These are phyloP conservation scores for Chytriomyces hyalinus DNA, from an alignment of 192 early-diverging fungal species.

Conservation along the genomic window DNA sequence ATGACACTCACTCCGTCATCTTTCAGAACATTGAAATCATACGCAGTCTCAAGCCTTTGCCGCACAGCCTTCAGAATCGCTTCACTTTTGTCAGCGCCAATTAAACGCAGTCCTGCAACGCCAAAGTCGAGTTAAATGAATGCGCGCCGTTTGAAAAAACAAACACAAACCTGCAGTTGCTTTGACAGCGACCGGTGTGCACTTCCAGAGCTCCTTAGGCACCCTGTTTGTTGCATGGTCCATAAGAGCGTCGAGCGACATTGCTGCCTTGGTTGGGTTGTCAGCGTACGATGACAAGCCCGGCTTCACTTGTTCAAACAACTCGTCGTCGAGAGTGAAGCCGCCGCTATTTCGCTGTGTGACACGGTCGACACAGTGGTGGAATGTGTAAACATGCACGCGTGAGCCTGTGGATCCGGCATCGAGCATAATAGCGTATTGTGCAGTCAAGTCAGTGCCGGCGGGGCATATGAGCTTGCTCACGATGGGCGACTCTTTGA, in stretches of 20 bases:
- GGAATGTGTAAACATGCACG: slow-evolving; percentile 96
- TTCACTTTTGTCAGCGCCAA: slow-evolving; percentile 73
- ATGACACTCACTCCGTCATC: slow-evolving; percentile 84
- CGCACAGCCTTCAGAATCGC: slow-evolving; percentile 77
- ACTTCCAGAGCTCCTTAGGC: slow-evolving; percentile 68
- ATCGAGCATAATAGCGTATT: slow-evolving; percentile 94
- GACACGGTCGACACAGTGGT: slow-evolving; percentile 75
- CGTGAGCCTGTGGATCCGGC: slow-evolving; percentile 97
- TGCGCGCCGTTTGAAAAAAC: neutral
- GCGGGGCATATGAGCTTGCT: neutral
- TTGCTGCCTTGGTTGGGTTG: slow-evolving; percentile 78
- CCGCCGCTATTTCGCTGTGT: neutral
- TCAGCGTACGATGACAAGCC: slow-evolving; percentile 79
- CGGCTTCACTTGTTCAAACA: slow-evolving; percentile 83
- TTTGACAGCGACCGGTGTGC: slow-evolving; percentile 92
- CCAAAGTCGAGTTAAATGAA: neutral
- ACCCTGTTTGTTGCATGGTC: slow-evolving; percentile 75
- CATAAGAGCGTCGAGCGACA: slow-evolving; percentile 80
- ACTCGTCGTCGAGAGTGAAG: slow-evolving; percentile 77
- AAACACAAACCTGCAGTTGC: slow-evolving; percentile 79
- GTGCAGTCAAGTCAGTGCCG: slow-evolving; percentile 33
- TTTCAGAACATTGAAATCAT: slow-evolving; percentile 78
- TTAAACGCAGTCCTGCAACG: slow-evolving; percentile 67
- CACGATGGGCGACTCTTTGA: too few species aligned
- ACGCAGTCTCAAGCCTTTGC: slow-evolving; percentile 66